phyloP scores from a whole-genome alignment of 2,329 filamentous ascomycete genomes.

The Periglandula ipomoeae region DNA sequence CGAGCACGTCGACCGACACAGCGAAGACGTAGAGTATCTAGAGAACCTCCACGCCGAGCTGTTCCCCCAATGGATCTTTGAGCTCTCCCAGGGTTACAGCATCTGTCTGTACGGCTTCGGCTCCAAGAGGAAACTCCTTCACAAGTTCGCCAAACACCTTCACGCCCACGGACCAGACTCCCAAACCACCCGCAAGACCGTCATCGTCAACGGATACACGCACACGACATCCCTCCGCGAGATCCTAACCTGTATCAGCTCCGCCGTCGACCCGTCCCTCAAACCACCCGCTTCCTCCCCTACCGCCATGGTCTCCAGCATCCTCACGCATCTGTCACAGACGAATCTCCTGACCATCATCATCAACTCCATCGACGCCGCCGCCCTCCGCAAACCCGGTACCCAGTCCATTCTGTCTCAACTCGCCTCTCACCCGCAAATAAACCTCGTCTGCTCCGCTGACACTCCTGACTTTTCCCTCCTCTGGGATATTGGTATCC shows the following conservation, averaged over 20 bases:
- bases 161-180: constrained; percentile 23
- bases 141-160: constrained; percentile 66
- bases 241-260: constrained; percentile 58
- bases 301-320: constrained; percentile 55
- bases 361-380: constrained; percentile 80
- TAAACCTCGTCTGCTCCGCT: constrained; percentile 69
- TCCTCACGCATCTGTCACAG: constrained; percentile 49
- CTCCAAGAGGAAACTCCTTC: constrained; percentile 70
- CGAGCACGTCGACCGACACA: constrained; percentile 59
- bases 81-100: constrained; percentile 78
- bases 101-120: constrained; percentile 90
- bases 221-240: constrained; percentile 58
- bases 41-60: constrained; percentile 67
- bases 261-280: constrained; percentile 45
- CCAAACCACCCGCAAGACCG: constrained; percentile 42
- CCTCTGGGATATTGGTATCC: constrained; percentile 82
- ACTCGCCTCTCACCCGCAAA: constrained; percentile 62
- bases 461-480: constrained; percentile 83
- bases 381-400: constrained; percentile 60
- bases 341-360: constrained; percentile 57
- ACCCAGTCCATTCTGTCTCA: constrained; percentile 66
- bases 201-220: constrained; percentile 81
- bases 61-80: constrained; percentile 88
- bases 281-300: constrained; percentile 53
- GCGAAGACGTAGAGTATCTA: constrained; percentile 60